Conservation (phyloP, 345 rosid species). For the Physaria fendleri region DNA sequence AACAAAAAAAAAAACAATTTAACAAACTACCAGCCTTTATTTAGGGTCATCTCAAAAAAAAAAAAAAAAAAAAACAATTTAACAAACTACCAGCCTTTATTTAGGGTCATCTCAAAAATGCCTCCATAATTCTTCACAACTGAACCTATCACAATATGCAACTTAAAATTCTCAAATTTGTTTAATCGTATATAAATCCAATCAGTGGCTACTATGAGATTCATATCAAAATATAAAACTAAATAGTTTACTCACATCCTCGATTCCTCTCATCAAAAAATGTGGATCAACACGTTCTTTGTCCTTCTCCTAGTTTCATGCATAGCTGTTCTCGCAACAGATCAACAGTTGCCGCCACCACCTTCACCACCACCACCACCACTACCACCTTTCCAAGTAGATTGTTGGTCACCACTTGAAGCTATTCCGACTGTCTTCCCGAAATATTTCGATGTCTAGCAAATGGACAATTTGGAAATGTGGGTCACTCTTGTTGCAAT, state of each 20-base stretch:
- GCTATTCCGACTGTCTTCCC: conserved; percentile 15
- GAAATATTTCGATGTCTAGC: conserved; percentile 8
- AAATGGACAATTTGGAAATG: neutral
- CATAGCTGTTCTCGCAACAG: neutral
- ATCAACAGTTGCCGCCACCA: conserved; percentile 5
- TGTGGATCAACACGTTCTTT: conserved; percentile 15
- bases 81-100: conserved; percentile 13
- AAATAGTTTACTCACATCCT: neutral
- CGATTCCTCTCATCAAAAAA: neutral
- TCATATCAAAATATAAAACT: neutral
- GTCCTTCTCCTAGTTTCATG: neutral
- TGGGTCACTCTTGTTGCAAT: conserved; percentile 20
- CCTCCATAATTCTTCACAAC: conserved; percentile 1
- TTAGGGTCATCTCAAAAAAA: neutral
- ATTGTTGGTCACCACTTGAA: conserved; percentile 24
- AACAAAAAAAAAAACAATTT: neutral
- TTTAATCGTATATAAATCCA: conserved; percentile 2
- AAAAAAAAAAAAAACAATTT: neutral
- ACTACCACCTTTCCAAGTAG: neutral
- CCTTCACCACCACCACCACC: conserved; percentile 1
- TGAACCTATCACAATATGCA: neutral
- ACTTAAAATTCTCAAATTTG: neutral
- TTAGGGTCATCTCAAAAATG: conserved; percentile 21
- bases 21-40: neutral
- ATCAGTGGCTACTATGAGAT: neutral